Conservation (phyloP, 2,329 filamentous ascomycete species). For the Monilinia laxa region DNA sequence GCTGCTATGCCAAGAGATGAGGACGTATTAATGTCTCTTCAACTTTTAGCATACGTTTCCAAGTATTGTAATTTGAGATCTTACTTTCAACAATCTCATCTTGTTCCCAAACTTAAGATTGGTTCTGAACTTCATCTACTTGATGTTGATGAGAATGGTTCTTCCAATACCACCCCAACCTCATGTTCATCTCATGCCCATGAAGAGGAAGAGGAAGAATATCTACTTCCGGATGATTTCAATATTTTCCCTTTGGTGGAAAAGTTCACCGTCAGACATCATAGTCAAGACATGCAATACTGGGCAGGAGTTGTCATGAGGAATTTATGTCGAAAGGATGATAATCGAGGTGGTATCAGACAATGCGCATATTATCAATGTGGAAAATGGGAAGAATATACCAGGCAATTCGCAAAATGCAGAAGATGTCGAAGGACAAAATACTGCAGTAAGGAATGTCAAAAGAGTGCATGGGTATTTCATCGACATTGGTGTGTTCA, state of each 20-base stretch:
- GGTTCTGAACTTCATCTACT: constrained; percentile 78
- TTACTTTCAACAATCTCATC: constrained; percentile 92
- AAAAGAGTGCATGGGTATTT: constrained; percentile 98
- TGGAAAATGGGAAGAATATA: constrained; percentile 97
- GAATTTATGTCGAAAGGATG: constrained; percentile 97
- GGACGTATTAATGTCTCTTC: constrained; percentile 96
- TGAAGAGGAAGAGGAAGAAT: constrained; percentile 78
- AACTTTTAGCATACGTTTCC: constrained; percentile 93
- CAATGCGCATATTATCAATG: constrained; percentile 98
- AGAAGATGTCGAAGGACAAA: constrained; percentile 93
- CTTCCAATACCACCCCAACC: constrained; percentile 40
- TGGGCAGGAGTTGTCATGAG: constrained; percentile 99
- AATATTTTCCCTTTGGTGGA: constrained; percentile 98
- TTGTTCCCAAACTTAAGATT: constrained; percentile 89
- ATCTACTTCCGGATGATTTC: constrained; percentile 87
- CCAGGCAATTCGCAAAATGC: constrained; percentile 96
- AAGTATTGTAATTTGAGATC: constrained; percentile 96
- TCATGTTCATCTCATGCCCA: constrained; percentile 46
- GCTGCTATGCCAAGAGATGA: constrained; percentile 95
- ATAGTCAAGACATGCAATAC: constrained; percentile 98
- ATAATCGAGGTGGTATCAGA: constrained; percentile 87
- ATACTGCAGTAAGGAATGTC: constrained; percentile 99
- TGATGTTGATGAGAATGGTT: constrained; percentile 63
- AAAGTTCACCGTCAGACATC: constrained; percentile 94
- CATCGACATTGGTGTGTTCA: constrained; percentile 97